These are phyloP conservation scores for Citrus maxima DNA, from an alignment of 345 rosid species.

Conservation along the genomic window DNA sequence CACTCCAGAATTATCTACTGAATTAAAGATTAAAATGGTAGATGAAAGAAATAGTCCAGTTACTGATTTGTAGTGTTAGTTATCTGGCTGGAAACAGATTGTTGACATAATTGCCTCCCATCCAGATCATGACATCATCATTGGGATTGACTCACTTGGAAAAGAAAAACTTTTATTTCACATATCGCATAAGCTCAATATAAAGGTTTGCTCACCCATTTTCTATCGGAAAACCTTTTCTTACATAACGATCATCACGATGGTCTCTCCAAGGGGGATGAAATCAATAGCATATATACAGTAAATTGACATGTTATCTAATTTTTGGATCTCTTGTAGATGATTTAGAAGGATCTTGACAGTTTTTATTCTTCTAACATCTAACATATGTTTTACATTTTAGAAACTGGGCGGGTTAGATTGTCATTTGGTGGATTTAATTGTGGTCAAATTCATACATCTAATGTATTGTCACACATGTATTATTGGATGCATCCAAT, in stretches of 20 bases:
- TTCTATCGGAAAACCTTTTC: background rate
- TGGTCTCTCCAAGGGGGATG: background rate
- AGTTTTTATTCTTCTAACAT: background rate
- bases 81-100: constrained; percentile 33
- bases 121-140: constrained; percentile 62
- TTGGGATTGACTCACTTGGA: constrained; percentile 68
- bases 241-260: background rate
- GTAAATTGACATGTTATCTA: background rate
- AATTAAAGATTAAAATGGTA: background rate
- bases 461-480: background rate
- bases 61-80: constrained; percentile 2
- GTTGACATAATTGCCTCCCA: constrained; percentile 62
- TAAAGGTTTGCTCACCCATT: constrained; percentile 40
- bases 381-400: background rate
- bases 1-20: constrained; percentile 3
- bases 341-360: background rate
- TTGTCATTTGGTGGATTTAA: background rate
- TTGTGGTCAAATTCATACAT: background rate
- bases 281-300: background rate
- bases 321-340: background rate
- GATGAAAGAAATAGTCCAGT: background rate
- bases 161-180: constrained; percentile 68
- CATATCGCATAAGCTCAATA: constrained; percentile 46
- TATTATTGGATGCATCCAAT: background rate
- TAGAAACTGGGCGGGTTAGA: background rate